Evolutionary conservation across 768 basidiomycete species (phyloP).

Genomic region (Russula emetica): DNA sequence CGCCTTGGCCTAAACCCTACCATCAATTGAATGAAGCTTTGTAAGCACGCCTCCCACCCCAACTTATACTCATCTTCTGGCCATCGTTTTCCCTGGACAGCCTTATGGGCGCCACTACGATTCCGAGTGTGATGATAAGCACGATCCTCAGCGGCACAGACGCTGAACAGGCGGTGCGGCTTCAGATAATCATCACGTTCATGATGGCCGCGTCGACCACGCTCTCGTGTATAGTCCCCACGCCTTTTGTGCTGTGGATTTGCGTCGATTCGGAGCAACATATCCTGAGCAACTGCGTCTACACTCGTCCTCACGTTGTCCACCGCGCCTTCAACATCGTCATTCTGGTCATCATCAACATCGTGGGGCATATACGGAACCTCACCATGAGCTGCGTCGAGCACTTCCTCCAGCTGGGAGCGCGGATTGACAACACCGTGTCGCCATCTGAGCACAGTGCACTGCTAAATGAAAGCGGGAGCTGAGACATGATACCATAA

Average conservation of each 20-base stretch:
- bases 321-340: background rate
- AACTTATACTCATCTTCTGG: background rate
- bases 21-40: conserved; percentile 83
- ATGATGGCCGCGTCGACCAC: conserved; percentile 80
- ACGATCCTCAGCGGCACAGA: conserved; percentile 83
- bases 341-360: background rate
- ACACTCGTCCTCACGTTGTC: conserved; percentile 31
- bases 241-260: conserved; percentile 54
- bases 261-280: conserved; percentile 67
- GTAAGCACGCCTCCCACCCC: conserved; percentile 9
- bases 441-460: too few species aligned
- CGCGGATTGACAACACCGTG: too few species aligned
- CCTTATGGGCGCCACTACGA: conserved; percentile 72
- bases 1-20: conserved; percentile 73
- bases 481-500: too few species aligned
- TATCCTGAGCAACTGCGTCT: conserved; percentile 57
- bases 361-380: background rate
- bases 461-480: too few species aligned
- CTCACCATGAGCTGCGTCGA: too few species aligned
- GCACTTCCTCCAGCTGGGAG: too few species aligned
- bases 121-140: conserved; percentile 90
- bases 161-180: conserved; percentile 76
- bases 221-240: conserved; percentile 62
- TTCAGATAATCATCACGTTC: conserved; percentile 94
- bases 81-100: conserved; percentile 35